Evolutionary conservation across 2,329 filamentous ascomycete species (phyloP), one percentile per base, ranked within the genome.

Genomic region (Nemania sp.): DNA sequence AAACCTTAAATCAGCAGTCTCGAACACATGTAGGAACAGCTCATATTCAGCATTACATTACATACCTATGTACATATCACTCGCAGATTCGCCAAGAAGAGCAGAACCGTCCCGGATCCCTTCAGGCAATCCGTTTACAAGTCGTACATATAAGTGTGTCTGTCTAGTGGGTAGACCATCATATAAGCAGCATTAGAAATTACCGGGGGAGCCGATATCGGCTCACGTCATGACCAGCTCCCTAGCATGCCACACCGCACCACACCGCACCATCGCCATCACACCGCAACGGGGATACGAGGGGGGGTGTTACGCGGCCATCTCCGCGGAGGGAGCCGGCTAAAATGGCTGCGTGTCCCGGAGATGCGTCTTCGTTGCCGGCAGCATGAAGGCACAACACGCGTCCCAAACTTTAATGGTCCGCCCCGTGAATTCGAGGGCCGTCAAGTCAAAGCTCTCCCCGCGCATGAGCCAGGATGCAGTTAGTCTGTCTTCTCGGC

Each of bases 271-370:
- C 38, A 41, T 41, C 38, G 38, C 38, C 11, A 41, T 41, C 11
- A 55, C 64, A 22, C 49, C 53, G 54, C 58, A 35, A 32, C n/a
- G 51, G 52, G 52, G 26, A 41, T n/a, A 26, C 29, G 22, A 18
- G 24, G 38, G 49, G 22, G 55, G 29, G 38, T 41, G 7, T 15
- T 41, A 51, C 51, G 53, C 63, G 67, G 63, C 63, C 58, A 59
- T 66, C 58, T 66, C 62, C 63, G 62, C 62, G 63, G 63, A 69
- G 54, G 29, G 11, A 26, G 2, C 15, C 41, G 41, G 35, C 11
- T 13, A 8, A 52, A 41, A 32, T 8, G n/a, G 38, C 58, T 61
- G 47, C 32, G 49, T 45, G 18, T 22, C 26, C 58, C 63, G 47
- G 58, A 54, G 38, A 53, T 55, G 26, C 26, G 24, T 49, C 8